Base-by-base conservation (phyloP, 2,329 filamentous ascomycete genomes). In the Colletotrichum cuscutae region DNA sequence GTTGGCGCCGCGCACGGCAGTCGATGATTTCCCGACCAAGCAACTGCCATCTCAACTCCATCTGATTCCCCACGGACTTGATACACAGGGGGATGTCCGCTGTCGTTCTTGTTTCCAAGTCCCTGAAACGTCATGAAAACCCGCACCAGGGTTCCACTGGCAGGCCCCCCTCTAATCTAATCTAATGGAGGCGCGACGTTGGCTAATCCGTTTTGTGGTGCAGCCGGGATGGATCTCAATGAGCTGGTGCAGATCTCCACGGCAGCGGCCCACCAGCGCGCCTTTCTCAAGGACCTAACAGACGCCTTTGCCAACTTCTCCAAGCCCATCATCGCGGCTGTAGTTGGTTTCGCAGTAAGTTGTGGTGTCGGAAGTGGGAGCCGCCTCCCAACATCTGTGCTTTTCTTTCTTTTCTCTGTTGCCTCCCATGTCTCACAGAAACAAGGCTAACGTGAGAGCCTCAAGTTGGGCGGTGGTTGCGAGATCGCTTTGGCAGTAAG, bases 261-360 rank as follows among this genome's bases (percentile, higher is more conserved):
- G 71, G 74, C 77, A 13, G 77, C 77, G 60, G 76, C 76, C 56
- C 75, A 77, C 59, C 74, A 63, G 60, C 65, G 68, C 32, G 68
- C 61, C 42, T 76, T 75, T 64, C 79, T 84, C 68, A 81, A 84
- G 77, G 82, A 88, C 74, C 82, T 88, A 26, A 80, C 79, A 35
- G 75, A 79, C 60, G 81, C 78, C 19, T 79, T 84, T 60, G 78
- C 77, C 26, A 71, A 73, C n/a, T 80, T 84, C 74, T 78, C 79
- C 35, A 88, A 88, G 76, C 87, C 86, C 2, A 75, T 87, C 59
- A 80, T 89, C 68, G 86, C 86, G 11, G 86, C 85, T 24, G 86
- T 88, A 26, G 82, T 86, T 74, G 86, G 87, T 61, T 83, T 85
- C 77, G 86, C 87, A 74, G 86, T 88, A 76, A 81, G 86, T 62